phyloP scores from a whole-genome alignment of 1,139 yeast genomes.

The Kodamaea sp. region DNA sequence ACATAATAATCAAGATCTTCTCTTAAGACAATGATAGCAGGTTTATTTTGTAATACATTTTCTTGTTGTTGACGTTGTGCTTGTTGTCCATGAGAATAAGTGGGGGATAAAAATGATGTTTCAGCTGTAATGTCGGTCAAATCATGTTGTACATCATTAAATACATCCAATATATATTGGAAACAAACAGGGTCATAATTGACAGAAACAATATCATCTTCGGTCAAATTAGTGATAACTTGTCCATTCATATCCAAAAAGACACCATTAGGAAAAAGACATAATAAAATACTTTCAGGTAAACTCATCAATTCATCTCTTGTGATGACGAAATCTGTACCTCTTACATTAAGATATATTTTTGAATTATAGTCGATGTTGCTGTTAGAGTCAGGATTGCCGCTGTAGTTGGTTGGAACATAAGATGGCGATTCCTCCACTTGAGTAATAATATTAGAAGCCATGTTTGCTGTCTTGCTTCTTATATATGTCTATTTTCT shows the following conservation, averaged over 20 bases:
- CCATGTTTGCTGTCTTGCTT: slow-evolving; percentile 17
- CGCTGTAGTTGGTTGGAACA: slow-evolving; percentile 17
- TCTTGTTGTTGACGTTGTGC: slow-evolving; percentile 24
- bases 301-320: slow-evolving; percentile 86
- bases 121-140: slow-evolving; percentile 27
- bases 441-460: slow-evolving; percentile 58
- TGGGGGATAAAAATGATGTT: slow-evolving; percentile 27
- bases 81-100: slow-evolving; percentile 10
- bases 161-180: slow-evolving; percentile 70
- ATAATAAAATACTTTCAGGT: slow-evolving; percentile 84
- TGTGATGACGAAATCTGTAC: slow-evolving; percentile 62
- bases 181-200: slow-evolving; percentile 87
- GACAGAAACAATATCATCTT: slow-evolving; percentile 71
- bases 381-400: slow-evolving; percentile 13
- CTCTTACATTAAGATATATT: slow-evolving; percentile 66
- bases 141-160: slow-evolving; percentile 46
- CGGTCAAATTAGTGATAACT: slow-evolving; percentile 72
- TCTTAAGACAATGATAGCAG: slow-evolving; percentile 86
- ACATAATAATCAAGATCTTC: slow-evolving; percentile 95
- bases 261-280: slow-evolving; percentile 88
- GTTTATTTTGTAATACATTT: slow-evolving; percentile 68
- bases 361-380: slow-evolving; percentile 57
- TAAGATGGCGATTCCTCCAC: slow-evolving; percentile 45
- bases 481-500: neutral
- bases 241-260: slow-evolving; percentile 71